Evolutionary conservation across 192 early-diverging fungal species (phyloP), one percentile per base, ranked within the genome.

Genomic region (Backusella luteola): DNA sequence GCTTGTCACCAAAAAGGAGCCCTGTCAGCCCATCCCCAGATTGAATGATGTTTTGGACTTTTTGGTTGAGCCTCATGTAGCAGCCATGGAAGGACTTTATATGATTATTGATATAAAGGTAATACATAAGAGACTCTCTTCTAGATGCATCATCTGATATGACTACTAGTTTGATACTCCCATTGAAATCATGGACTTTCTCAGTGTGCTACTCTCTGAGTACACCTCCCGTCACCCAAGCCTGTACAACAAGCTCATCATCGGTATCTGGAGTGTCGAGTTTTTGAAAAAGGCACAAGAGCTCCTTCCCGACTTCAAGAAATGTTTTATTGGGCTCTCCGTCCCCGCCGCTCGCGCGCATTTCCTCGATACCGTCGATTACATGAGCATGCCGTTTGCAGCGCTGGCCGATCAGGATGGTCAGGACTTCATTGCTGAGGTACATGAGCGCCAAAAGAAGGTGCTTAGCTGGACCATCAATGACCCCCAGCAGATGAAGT

Each of bases 401-500:
- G 73, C 83, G 0, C 73, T 88, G 0, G 66, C 73, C 4, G 83
- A 79, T 8, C 19, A 38, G 4, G 78, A 85, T 14, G 89, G 85
- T 3, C 83, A 81, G 66, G 21, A 71, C 11, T 86, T 90, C 67
- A 80, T 90, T 38, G 76, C 81, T 26, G 82, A 90, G 38, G 87
- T 84, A 35, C 89, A 90, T 32, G 73, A 56, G 6, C 76, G 75
- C 6, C 81, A 83, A 11, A 87, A 90, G 59, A 74, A 78, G 15
- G 79, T 90, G 5, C 77, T 85, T 66, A 77, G 73, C 2, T 90
- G 89, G 89, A 88, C 87, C 2, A 83, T 90, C 69, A 90, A 90
- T 68, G 66, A 79, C 26, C 23, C 73, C 6, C 34, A 67, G 1
- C 77, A 82, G 49, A 80, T 80, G 17, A 82, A 82, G 21, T 80